Base-by-base conservation (phyloP, 352 stramenopile genomes). In the Globisporangium solare region DNA sequence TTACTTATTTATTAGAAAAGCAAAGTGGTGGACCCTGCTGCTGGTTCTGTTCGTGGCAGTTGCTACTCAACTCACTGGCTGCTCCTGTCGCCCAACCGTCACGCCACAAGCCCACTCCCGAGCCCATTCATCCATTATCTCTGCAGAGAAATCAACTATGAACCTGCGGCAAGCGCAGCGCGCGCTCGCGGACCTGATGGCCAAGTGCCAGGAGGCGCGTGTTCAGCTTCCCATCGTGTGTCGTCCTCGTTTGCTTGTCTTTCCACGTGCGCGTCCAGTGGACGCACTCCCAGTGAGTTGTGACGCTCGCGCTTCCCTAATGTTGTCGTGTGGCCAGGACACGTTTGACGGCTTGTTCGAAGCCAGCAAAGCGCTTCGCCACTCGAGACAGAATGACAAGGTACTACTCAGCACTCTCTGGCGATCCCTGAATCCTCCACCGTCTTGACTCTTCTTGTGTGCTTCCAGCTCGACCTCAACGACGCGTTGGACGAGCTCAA, bases 121-220 rank as follows among this genome's bases (percentile, higher is more conserved):
- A 27, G 2, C 5, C 24, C 24, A 27, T 27, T 27, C 15, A 39
- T 22, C 4, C 12, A 12, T 13, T 47, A 18, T 39, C 27, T 49
- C 54, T 18, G 14, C 22, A 35, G 31, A 15, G 37, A 10, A 15
- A 40, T 1, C 27, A 35, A 6, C 27, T 6, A 90, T 91, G 80
- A 89, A 83, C 59, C 68, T 77, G 18, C 74, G 76, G 2, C 78
- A 89, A 55, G 71, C 74, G n/a, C 81, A 86, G 41, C 78, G 73
- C 37, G 69, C 66, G 42, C 68, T 91, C 6, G 73, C 67, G 5
- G 78, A 88, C 7, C 59, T 91, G 18, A 71, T 89, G 20, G 27
- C 60, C 46, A 88, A 83, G 54, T 86, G 81, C 51, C 66, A 87
- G n/a, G 73, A 68, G 24, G 63, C 62, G 2, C 79, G 88, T 57